Base-by-base conservation (phyloP, 164 flowering plant genomes). In the Vitis amurensis region DNA sequence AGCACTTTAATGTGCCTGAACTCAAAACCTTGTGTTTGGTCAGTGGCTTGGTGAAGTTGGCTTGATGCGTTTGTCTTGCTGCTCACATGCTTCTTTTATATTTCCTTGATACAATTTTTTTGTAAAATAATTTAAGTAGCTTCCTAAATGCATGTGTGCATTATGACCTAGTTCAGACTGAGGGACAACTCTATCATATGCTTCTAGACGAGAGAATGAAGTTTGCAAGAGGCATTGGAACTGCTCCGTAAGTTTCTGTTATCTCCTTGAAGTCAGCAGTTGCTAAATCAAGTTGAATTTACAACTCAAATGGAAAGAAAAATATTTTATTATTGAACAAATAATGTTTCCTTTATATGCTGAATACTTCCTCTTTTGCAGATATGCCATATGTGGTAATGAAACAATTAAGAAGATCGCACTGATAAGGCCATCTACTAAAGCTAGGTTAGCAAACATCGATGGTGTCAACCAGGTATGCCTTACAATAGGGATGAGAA, bases 381-480 rank as follows among this genome's bases (percentile, higher is more conserved):
- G 91, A 69, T 88, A 88, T 84, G 91, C 89, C 60, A 61, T 88
- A 64, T 88, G 91, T 71, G 86, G 88, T 69, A 89, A 88, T 73
- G 84, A 81, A 77, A 88, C 91, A 58, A 69, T 88, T 1, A 77
- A 80, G 73, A 86, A 68, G 71, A 82, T 88, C 31, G 78, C 86
- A 58, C 68, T 79, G 68, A 71, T 71, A n/a, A 84, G 89, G 62
- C 89, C 89, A 50, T 86, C 89, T 59, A 86, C 87, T 13, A 81
- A 78, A 75, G 89, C 89, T 68, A 78, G 89, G 74, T 76, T 88
- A 53, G 89, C 89, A 9, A 86, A 84, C 70, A 81, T 88, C 59
- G 89, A 88, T 74, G 89, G 89, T 57, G 85, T 86, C 65, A 88
- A 86, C 70, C 88, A 86, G 89, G 91, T 86, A 77, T 57, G 50